phyloP scores from a whole-genome alignment of 495 filamentous ascomycete genomes.

The Hypoxylon perforatum region DNA sequence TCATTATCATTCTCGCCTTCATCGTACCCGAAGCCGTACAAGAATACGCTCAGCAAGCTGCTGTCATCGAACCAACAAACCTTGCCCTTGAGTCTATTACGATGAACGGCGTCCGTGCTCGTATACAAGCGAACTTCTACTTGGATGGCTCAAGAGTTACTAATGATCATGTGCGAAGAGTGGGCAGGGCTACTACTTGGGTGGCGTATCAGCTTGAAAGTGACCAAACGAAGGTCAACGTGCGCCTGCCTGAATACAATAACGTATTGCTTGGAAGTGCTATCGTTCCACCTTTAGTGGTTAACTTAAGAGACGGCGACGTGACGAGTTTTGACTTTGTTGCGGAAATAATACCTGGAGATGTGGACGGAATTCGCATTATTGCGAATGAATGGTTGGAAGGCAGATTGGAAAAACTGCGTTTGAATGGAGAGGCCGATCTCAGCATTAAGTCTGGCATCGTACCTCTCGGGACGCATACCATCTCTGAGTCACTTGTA shows the following conservation, averaged over 20 bases:
- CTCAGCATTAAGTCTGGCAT: constrained; percentile 81
- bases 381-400: constrained; percentile 90
- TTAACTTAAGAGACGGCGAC: constrained; percentile 80
- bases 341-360: constrained; percentile 76
- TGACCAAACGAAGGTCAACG: constrained; percentile 73
- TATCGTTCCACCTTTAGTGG: constrained; percentile 73
- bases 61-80: constrained; percentile 80
- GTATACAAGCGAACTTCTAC: constrained; percentile 80
- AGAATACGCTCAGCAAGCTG: constrained; percentile 85
- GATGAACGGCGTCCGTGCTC: constrained; percentile 74
- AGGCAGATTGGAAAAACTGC: constrained; percentile 74
- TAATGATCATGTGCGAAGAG: constrained; percentile 72
- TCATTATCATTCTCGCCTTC: constrained; percentile 72
- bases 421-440: constrained; percentile 74
- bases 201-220: constrained; percentile 78
- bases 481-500: constrained; percentile 72
- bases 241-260: constrained; percentile 86
- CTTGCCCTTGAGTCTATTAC: constrained; percentile 88
- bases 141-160: constrained; percentile 80
- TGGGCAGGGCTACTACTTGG: constrained; percentile 85
- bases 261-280: constrained; percentile 83
- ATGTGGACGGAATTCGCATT: constrained; percentile 79
- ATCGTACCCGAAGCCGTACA: constrained; percentile 81
- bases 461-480: constrained; percentile 77
- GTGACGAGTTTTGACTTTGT: constrained; percentile 81